Evolutionary conservation across 495 filamentous ascomycete genomes (phyloP).

Genomic region (Thermothielavioides terrestris): DNA sequence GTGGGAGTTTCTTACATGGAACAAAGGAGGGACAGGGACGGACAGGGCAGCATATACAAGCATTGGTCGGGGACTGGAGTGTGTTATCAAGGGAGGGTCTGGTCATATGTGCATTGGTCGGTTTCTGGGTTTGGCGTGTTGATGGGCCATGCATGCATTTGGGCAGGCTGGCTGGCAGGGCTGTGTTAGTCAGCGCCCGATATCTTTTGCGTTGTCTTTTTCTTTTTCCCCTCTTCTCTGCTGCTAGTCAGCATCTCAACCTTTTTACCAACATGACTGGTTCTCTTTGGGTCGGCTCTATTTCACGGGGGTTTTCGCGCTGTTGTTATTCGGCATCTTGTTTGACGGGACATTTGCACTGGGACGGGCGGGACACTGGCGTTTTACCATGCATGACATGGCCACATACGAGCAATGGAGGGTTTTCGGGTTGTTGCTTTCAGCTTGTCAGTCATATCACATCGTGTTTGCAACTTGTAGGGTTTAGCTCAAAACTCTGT

Average conservation of each 20-base stretch:
- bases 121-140: not conserved
- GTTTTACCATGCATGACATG: too few species aligned
- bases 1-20: not conserved
- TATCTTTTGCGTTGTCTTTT: not conserved
- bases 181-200: too few species aligned
- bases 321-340: too few species aligned
- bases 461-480: too few species aligned
- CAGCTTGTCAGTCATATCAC: too few species aligned
- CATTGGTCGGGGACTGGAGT: not conserved
- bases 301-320: too few species aligned
- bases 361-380: too few species aligned
- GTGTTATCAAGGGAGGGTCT: not conserved
- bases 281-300: too few species aligned
- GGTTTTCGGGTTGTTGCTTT: too few species aligned
- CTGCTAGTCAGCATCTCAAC: slow-evolving; percentile 4
- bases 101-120: not conserved
- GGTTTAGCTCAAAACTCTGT: too few species aligned
- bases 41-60: slow-evolving; percentile 5
- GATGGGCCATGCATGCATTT: slow-evolving; percentile 1
- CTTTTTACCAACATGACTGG: not conserved
- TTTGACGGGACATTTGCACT: too few species aligned
- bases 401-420: too few species aligned
- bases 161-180: slow-evolving; percentile 2
- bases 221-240: not conserved
- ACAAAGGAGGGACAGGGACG: slow-evolving; percentile 2